These are phyloP conservation scores for Blastocrithidia nonstop DNA, from an alignment of 208 protist species.

Conservation along the genomic window DNA sequence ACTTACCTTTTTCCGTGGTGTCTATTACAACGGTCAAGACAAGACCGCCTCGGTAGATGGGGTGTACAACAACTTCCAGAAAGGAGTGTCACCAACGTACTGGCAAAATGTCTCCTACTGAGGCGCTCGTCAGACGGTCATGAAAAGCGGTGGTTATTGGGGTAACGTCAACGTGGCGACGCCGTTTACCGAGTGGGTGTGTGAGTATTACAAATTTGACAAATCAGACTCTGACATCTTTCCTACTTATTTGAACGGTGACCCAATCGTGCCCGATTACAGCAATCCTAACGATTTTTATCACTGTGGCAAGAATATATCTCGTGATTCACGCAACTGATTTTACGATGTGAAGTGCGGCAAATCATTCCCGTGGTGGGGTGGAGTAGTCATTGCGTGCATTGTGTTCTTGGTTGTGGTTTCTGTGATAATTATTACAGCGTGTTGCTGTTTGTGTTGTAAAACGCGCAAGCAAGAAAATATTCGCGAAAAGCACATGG, in stretches of 20 bases:
- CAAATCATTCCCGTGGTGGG: conserved; percentile 35
- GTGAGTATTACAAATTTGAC: conserved; percentile 41
- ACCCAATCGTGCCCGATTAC: conserved; percentile 10
- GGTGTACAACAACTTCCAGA: conserved; percentile 18
- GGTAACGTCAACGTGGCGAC: conserved; percentile 20
- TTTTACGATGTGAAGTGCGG: conserved; percentile 27
- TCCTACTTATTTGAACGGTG: conserved; percentile 32
- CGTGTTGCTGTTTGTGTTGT: conserved; percentile 18
- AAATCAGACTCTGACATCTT: conserved; percentile 21
- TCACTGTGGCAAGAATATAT: conserved; percentile 20
- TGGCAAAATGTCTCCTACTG: conserved; percentile 33
- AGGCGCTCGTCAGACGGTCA: conserved; percentile 20
- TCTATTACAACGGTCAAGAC: conserved; percentile 11
- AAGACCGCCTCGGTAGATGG: conserved; percentile 4
- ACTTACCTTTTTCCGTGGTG: conserved; percentile 31
- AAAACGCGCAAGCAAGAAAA: conserved; percentile 14
- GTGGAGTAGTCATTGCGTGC: conserved; percentile 22
- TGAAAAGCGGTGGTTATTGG: conserved; percentile 19
- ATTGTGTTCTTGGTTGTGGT: conserved; percentile 12
- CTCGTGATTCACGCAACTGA: conserved; percentile 13
- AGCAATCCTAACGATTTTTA: conserved; percentile 2
- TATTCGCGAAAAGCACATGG: conserved; percentile 9
- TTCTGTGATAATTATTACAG: conserved; percentile 19
- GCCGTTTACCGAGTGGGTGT: conserved; percentile 34
- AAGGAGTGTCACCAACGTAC: conserved; percentile 6